Base-by-base conservation (phyloP, 176 grass and related monocot genomes). In the Puccinellia tenuiflora region DNA sequence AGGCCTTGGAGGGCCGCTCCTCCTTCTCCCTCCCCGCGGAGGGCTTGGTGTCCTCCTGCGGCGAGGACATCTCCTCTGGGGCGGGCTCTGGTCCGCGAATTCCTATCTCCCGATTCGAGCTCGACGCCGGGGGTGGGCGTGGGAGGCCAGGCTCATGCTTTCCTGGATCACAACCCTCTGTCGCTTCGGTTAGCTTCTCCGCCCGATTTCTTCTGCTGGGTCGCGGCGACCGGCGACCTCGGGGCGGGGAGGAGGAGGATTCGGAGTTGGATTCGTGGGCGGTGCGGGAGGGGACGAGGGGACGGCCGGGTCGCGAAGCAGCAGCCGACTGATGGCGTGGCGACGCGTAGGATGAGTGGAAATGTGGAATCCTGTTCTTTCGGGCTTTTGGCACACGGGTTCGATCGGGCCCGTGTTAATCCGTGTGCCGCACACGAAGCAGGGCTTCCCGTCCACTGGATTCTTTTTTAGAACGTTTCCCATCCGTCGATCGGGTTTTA, bases 1-100 rank as follows among this genome's bases (percentile, higher is more conserved):
- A 99, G 54, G 93, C 91, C 85, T 85, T 96, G 68, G 88, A 87
- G 30, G 79, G 84, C 13, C 74, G 63, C 35, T 55, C 74, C 68
- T 85, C 88, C 80, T 87, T 86, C 61, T 82, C 79, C 55, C 33
- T 77, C 68, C 78, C 54, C 25, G 76, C 60, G 56, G 3, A 80
- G 79, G 76, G 46, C 47, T 82, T 79, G 43, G 0, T 2, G 4
- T 85, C 75, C 55, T 90, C 79, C 78, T 74, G 43, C 55, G 80
- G 25, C 16, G 78, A 13, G 69, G 84, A 54, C 87, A 86, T 92
- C 84, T 86, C 77, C 37, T 56, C 39, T 24, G 56, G 16, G 12
- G 5, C 12, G 68, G 29, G 15, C 26, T 22, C 34, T 11, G 61
- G 74, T n/a, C 47, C 18, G 25, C 46, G 37, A 28, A 53, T 14